Conservation (phyloP, 108 stramenopile genomes). For the Parietichytrium sp. region DNA sequence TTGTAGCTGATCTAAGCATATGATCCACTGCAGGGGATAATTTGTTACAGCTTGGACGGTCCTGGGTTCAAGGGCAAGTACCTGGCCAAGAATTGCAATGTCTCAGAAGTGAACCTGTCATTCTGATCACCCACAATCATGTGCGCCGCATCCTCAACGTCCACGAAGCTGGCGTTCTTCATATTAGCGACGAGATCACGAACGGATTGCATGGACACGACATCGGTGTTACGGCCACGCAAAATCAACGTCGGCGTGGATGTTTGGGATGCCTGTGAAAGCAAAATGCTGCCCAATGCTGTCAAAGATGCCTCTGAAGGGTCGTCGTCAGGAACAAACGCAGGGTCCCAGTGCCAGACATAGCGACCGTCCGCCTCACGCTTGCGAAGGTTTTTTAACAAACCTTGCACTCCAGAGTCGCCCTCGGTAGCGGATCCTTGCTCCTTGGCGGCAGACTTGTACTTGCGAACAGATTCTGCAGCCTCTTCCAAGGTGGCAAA, state of each 20-base stretch:
- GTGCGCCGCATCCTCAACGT: constrained; percentile 29
- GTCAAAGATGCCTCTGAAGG: not conserved
- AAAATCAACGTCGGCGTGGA: not conserved
- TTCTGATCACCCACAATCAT: constrained; percentile 28
- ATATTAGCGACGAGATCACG: not conserved
- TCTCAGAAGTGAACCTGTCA: not conserved
- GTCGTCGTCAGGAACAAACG: not conserved
- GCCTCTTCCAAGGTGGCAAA: not conserved
- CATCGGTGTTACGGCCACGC: constrained; percentile 14
- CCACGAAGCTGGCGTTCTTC: constrained; percentile 29
- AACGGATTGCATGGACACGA: not conserved
- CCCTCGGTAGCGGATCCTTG: not conserved
- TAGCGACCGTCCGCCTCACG: not conserved
- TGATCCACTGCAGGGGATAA: not conserved
- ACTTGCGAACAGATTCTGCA: not conserved
- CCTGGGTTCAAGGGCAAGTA: not conserved
- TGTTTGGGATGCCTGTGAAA: not conserved
- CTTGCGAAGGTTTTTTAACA: constrained; percentile 14
- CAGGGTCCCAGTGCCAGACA: constrained; percentile 28
- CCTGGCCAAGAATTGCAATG: not conserved
- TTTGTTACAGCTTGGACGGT: not conserved
- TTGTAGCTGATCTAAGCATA: not conserved
- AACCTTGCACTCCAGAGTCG: no score
- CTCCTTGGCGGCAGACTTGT: not conserved
- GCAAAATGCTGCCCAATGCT: not conserved